Evolutionary conservation across 2,329 filamentous ascomycete genomes (phyloP), one percentile per base, ranked within the genome.

Genomic region (Verticillium nonalfalfae): DNA sequence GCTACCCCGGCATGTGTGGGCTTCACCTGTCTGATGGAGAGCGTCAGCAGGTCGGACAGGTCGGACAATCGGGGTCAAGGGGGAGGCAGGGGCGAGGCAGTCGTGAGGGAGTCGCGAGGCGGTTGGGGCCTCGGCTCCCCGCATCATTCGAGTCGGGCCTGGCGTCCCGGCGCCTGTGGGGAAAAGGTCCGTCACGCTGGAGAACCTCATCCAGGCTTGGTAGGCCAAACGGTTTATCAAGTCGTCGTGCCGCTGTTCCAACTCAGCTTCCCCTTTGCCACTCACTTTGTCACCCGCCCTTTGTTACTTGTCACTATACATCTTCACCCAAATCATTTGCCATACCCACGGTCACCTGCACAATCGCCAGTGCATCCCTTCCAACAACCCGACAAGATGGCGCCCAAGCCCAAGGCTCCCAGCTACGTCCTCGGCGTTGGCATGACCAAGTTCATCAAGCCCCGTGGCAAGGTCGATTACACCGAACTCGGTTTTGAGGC

Each of bases 361-460:
- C 26, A 5, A 31, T 31, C 26, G 4, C 26, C 26, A 4, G 26
- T 31, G 4, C 4, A 21, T 21, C 21, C 26, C 26, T n/a, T 40
- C 26, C 57, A 61, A 61, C 5, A 31, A 31, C 26, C 26, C 26
- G 21, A 40, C 39, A 40, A 40, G 39, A 40, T 40, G 82, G 73
- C 79, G 57, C 75, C 75, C 69, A 79, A 79, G 66, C 73, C 79
- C 60, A 79, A 78, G 67, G 70, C 75, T 65, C 81, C 82, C 63
- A 81, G 80, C 81, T 98, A 98, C 82, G 91, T 98, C 73, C 87
- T 98, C 64, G 94, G 94, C 80, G 95, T 98, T 68, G 94, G 94
- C 79, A 95, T 98, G 91, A 98, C 94, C 79, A 96, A 96, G 78
- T 98, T 98, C 85, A 94, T 97, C 85, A 97, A 97, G 81, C 93